Evolutionary conservation across 352 stramenopile genomes (phyloP).

Genomic region (Peronospora farinosa): DNA sequence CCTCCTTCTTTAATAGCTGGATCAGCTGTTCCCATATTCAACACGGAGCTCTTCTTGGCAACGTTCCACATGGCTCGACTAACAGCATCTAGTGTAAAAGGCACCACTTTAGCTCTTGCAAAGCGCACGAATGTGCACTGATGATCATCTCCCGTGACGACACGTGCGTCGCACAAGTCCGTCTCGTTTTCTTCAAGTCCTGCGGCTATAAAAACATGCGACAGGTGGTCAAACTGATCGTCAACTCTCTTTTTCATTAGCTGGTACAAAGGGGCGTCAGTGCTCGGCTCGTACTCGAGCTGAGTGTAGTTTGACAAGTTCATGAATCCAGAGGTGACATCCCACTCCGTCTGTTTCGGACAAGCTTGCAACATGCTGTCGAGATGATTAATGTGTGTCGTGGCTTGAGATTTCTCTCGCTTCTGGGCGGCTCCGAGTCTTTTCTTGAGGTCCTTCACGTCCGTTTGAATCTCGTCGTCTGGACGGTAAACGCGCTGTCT

Average conservation of each 20-base stretch:
- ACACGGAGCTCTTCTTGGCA: constrained; percentile 17
- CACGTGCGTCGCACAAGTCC: constrained; percentile 13
- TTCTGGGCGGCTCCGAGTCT: constrained; percentile 12
- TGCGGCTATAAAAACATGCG: constrained; percentile 24
- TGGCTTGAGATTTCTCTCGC: constrained; percentile 1
- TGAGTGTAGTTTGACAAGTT: background rate
- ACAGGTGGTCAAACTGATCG: constrained; percentile 22
- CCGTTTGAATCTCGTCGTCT: constrained; percentile 19
- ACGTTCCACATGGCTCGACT: constrained; percentile 20
- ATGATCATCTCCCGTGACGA: constrained; percentile 15
- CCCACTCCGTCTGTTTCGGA: constrained; percentile 7
- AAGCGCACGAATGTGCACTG: constrained; percentile 35
- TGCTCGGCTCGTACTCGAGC: constrained; percentile 25
- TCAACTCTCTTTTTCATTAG: constrained; percentile 19
- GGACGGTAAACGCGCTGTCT: background rate
- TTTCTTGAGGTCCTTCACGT: constrained; percentile 26
- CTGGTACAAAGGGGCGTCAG: constrained; percentile 20
- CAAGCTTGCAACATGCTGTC: constrained; percentile 18
- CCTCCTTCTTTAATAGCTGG: constrained; percentile 4
- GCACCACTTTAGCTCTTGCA: constrained; percentile 23
- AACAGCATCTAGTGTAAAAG: constrained; percentile 23
- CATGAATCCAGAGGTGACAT: background rate
- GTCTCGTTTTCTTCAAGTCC: constrained; percentile 19
- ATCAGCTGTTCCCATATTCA: constrained; percentile 9
- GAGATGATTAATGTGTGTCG: constrained; percentile 8